Base-by-base conservation (phyloP, 257 asterid species). In the Solanum chaucha region DNA sequence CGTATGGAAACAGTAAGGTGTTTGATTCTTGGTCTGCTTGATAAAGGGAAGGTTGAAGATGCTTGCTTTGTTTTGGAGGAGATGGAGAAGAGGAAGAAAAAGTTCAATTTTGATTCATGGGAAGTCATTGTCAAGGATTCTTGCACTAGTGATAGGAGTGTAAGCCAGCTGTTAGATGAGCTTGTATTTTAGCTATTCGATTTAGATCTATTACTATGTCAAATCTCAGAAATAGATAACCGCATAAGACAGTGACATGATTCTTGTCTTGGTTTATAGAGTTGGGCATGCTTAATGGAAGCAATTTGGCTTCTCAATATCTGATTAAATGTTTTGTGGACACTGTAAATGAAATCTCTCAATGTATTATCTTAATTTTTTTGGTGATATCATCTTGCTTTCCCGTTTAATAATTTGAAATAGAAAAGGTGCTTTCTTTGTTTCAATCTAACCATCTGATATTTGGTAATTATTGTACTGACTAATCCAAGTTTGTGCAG, bases 51-150 rank as follows among this genome's bases (percentile, higher is more conserved):
- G 78, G 73, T 90, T 41, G 97, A 95, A 5, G 93, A 90, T 64
- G 95, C 92, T 1, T 85, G 91, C 86, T 96, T 92, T 64, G 89
- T 96, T 88, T 89, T 96, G 88, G 95, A 93, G 90, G 98, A 93
- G 93, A 95, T 93, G 98, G 87, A 86, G 87, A 95, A 89, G 90
- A 92, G 93, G 90, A 91, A 90, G 71, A 86, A 91, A 89, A 78
- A 87, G 84, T 89, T 94, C 7, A 92, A 91, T 46, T 83, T 64
- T 64, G 92, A 87, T 15, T 90, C 94, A 41, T 96, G 98, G 98
- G 95, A 94, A 82, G 89, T 82, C 75, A 64, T 95, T 10, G 93
- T 92, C 87, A 89, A 65, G 46, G 93, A 91, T 82, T 70, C 84
- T 59, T 94, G 98, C 88, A 10, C 68, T 86, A 89, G 87, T 67